Evolutionary conservation across 2,329 filamentous ascomycete species (phyloP).

Genomic region (Fusarium robinianum): DNA sequence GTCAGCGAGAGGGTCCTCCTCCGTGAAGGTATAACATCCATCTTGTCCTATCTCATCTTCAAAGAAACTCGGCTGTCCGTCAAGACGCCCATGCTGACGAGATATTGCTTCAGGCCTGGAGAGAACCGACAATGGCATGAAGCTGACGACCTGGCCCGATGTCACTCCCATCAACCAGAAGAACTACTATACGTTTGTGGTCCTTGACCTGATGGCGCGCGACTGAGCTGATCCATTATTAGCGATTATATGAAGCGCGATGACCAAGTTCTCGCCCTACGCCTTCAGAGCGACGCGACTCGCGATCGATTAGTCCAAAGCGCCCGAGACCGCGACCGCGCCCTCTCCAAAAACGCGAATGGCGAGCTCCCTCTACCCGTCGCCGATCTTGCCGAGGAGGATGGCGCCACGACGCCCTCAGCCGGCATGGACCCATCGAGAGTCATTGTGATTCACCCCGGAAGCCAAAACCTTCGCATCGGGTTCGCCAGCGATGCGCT

Average conservation of each 20-base stretch:
- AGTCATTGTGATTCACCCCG: conserved; percentile 92
- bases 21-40: conserved; percentile 56
- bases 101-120: conserved; percentile 70
- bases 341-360: conserved; percentile 74
- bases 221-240: conserved; percentile 24
- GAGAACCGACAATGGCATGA: conserved; percentile 98
- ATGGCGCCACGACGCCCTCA: conserved; percentile 57
- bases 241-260: conserved; percentile 98
- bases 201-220: neutral
- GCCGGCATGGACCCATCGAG: conserved; percentile 78
- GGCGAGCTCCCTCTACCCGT: conserved; percentile 66
- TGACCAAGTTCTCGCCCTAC: conserved; percentile 88
- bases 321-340: conserved; percentile 85
- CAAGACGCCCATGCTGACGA: conserved; percentile 33
- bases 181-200: conserved; percentile 92
- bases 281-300: conserved; percentile 85
- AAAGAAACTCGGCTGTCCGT: conserved; percentile 12
- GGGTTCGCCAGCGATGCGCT: conserved; percentile 95
- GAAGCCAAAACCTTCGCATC: conserved; percentile 93
- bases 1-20: conserved; percentile 68
- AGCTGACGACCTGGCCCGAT: conserved; percentile 90
- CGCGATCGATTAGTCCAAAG: conserved; percentile 82
- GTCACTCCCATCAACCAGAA: conserved; percentile 97
- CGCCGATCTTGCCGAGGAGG: conserved; percentile 62
- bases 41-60: conserved; percentile 10